Percentiles rank a stretch among this genome's conserved stretches.
Conservation (phyloP, 345 rosid genomes). For the Hibiscus mutabilis region DNA sequence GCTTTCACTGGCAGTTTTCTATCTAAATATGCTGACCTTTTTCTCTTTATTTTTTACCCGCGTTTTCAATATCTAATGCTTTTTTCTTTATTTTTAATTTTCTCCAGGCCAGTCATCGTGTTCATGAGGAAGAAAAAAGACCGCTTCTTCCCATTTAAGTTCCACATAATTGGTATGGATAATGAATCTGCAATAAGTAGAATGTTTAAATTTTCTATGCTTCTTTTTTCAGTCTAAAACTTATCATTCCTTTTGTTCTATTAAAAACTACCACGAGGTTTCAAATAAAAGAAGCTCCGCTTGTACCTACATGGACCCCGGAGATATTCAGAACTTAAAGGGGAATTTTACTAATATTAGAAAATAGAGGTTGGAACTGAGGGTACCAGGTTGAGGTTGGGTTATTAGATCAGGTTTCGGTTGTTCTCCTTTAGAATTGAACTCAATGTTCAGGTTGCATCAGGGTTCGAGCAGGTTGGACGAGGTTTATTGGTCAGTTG, state of each 20-base stretch:
- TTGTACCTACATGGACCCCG: background rate
- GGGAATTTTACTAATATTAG: background rate
- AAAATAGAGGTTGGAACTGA: background rate
- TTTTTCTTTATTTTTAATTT: background rate
- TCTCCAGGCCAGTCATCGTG: conserved; percentile 42
- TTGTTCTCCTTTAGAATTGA: background rate
- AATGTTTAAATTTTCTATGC: background rate
- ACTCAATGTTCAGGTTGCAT: background rate
- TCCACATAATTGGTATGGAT: conserved; percentile 11
- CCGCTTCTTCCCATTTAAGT: conserved; percentile 51
- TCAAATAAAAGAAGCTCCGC: background rate
- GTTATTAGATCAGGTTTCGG: background rate
- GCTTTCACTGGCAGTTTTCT: background rate
- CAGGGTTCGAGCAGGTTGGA: background rate
- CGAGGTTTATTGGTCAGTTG: background rate
- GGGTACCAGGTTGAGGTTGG: background rate
- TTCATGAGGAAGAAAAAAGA: conserved; percentile 32
- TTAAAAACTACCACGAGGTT: background rate
- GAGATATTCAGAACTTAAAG: background rate
- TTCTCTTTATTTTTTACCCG: background rate
- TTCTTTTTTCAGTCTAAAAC: background rate
- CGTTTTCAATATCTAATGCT: background rate
- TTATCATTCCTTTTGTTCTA: background rate
- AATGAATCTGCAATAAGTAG: background rate
- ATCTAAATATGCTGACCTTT: background rate